A percentile compares a stretch with the other conserved stretches of the same genome.
Evolutionary conservation across 2,329 filamentous ascomycete genomes (phyloP).

Genomic region (Aureobasidium zeae): DNA sequence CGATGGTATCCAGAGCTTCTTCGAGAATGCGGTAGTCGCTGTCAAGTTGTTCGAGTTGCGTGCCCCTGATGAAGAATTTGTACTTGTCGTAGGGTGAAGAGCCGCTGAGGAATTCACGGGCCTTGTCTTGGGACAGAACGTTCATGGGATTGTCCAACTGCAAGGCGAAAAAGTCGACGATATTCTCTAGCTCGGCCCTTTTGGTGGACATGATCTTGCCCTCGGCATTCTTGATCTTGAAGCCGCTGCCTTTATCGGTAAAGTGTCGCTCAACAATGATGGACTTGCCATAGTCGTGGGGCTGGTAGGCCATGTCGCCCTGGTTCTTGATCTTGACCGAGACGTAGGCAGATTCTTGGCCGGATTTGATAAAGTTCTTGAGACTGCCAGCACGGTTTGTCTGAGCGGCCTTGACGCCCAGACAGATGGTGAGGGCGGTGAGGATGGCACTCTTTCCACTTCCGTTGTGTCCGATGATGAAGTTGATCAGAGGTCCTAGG

Average conservation of each 20-base stretch:
- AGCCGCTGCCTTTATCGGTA: slow-evolving; percentile 63
- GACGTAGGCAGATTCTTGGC: slow-evolving; percentile 62
- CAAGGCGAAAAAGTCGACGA: slow-evolving; percentile 83
- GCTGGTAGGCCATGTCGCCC: slow-evolving; percentile 74
- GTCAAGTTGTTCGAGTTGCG: slow-evolving; percentile 84
- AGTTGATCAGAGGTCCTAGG: slow-evolving; percentile 92
- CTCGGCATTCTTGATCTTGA: slow-evolving; percentile 71
- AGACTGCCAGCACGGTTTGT: slow-evolving; percentile 88
- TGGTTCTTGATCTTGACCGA: slow-evolving; percentile 85
- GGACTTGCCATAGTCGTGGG: slow-evolving; percentile 68
- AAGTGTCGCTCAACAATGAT: slow-evolving; percentile 93
- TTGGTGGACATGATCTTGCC: slow-evolving; percentile 69
- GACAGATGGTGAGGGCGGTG: slow-evolving; percentile 82
- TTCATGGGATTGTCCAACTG: slow-evolving; percentile 97
- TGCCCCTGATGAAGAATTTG: slow-evolving; percentile 90
- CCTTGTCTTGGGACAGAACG: slow-evolving; percentile 89
- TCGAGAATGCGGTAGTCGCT: slow-evolving; percentile 81
- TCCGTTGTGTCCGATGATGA: slow-evolving; percentile 94
- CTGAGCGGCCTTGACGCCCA: slow-evolving; percentile 87
- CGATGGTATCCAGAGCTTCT: slow-evolving; percentile 65
- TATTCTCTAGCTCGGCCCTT: slow-evolving; percentile 80
- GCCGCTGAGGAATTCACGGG: slow-evolving; percentile 81
- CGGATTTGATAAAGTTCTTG: slow-evolving; percentile 86
- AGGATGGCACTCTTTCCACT: slow-evolving; percentile 95
- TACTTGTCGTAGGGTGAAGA: slow-evolving; percentile 81